These are phyloP conservation scores for Phalaenopsis equestris DNA, from an alignment of 106 monocot genomes.

Conservation along the genomic window DNA sequence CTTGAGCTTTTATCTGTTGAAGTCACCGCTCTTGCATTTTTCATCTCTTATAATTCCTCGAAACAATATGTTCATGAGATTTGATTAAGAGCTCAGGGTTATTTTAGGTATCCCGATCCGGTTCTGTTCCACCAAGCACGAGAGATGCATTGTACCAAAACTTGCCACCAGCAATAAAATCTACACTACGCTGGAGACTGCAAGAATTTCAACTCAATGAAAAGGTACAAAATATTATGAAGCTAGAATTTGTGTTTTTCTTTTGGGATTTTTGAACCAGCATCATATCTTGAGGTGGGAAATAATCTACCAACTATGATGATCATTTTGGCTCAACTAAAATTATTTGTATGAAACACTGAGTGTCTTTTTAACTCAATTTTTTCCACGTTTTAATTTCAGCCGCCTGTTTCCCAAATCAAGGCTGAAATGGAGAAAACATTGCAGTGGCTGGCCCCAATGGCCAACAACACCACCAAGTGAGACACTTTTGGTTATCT, in stretches of 20 bases:
- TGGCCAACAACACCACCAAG: slow-evolving; percentile 71
- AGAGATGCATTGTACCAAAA: slow-evolving; percentile 60
- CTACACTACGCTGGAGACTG: slow-evolving; percentile 37
- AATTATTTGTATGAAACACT: not conserved
- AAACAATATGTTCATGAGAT: slow-evolving; percentile 3
- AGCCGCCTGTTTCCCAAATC: slow-evolving; percentile 43
- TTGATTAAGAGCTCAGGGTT: not conserved
- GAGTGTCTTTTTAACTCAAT: not conserved
- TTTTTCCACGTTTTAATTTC: slow-evolving; percentile 8
- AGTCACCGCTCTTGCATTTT: not conserved
- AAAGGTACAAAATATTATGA: slow-evolving; percentile 29
- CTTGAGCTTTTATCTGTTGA: not conserved
- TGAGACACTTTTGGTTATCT: slow-evolving; percentile 9
- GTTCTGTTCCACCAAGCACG: slow-evolving; percentile 49
- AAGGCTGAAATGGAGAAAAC: slow-evolving; percentile 77
- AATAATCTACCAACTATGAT: not conserved
- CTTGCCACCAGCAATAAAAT: slow-evolving; percentile 50
- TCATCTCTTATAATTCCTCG: not conserved
- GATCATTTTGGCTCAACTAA: not conserved
- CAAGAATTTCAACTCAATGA: slow-evolving; percentile 40
- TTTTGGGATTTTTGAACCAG: too few relatives aligned
- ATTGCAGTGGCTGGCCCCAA: slow-evolving; percentile 64
- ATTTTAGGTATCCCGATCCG: slow-evolving; percentile 50
- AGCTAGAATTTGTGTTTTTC: not conserved
- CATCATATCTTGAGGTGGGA: not conserved